These are phyloP conservation scores for Pinus tabuliformis DNA, from an alignment of 75 land plant genomes.

Conservation along the genomic window DNA sequence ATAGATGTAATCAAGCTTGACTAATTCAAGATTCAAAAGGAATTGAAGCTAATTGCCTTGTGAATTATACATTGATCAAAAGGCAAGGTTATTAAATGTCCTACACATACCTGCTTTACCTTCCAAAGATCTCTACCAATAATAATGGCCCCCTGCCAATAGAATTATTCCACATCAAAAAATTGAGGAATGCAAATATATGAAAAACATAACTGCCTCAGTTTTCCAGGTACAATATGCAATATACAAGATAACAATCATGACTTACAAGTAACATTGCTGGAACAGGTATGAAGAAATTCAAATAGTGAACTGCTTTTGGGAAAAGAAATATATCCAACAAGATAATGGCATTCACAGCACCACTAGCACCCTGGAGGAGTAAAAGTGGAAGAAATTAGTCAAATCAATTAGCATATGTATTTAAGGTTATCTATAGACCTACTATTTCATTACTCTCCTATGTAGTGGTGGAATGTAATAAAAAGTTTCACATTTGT, in stretches of 20 bases:
- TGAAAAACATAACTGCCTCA: not conserved
- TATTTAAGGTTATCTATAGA: not conserved
- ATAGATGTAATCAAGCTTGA: no score
- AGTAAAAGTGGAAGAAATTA: constrained; percentile 7
- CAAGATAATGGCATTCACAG: constrained; percentile 82
- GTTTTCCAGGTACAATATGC: not conserved
- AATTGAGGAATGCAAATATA: not conserved
- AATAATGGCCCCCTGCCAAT: constrained; percentile 59
- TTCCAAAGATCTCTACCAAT: constrained; percentile 65
- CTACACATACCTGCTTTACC: constrained; percentile 43
- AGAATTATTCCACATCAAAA: not conserved
- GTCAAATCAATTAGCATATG: not conserved
- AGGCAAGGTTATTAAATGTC: no score
- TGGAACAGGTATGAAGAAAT: constrained; percentile 81
- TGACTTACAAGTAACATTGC: constrained; percentile 59
- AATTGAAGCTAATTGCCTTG: no score
- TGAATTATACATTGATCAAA: no score
- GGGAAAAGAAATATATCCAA: constrained; percentile 78
- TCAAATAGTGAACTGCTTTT: constrained; percentile 37
- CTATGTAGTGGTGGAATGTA: not conserved
- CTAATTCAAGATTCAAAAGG: no score
- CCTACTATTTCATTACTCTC: not conserved
- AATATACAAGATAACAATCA: not conserved
- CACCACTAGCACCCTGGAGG: constrained; percentile 89
- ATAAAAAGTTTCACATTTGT: not conserved